These are phyloP conservation scores for Eutrema salsugineum DNA, from an alignment of 441 rosid species.

Conservation along the genomic window DNA sequence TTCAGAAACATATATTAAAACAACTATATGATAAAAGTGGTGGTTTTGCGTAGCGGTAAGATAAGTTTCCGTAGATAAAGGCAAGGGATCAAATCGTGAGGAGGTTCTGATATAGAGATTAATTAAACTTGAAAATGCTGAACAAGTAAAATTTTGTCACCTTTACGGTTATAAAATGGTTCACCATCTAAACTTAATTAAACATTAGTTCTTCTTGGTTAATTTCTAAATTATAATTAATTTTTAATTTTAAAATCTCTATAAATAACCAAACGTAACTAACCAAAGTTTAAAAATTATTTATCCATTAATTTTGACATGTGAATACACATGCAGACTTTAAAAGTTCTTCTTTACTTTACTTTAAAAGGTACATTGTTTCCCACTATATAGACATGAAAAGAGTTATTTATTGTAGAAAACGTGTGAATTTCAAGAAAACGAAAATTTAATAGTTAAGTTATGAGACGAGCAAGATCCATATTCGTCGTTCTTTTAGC, in stretches of 20 bases:
- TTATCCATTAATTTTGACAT: not conserved
- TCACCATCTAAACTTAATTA: too few relatives aligned
- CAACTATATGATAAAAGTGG: not conserved
- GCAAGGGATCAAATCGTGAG: too few relatives aligned
- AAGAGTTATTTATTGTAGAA: not conserved
- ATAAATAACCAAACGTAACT: too few relatives aligned
- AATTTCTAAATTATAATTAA: too few relatives aligned
- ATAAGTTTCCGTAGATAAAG: too few relatives aligned
- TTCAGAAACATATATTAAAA: not conserved
- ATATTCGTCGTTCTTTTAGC: not conserved
- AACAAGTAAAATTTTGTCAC: too few relatives aligned
- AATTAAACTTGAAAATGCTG: not conserved
- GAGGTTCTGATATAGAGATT: too few relatives aligned
- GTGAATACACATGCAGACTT: slow-evolving; percentile 5
- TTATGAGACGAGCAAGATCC: slow-evolving; percentile 5
- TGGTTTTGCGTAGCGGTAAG: not conserved
- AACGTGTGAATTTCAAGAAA: not conserved
- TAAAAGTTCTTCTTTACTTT: not conserved
- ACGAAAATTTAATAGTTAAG: not conserved
- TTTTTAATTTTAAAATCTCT: too few relatives aligned
- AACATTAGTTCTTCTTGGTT: too few relatives aligned
- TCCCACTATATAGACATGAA: not conserved
- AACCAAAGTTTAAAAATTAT: too few relatives aligned
- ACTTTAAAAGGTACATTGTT: not conserved
- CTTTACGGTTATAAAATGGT: too few relatives aligned